Evolutionary conservation across 78 protist genomes (phyloP).

Genomic region (Dictyostelium firmibasis): DNA sequence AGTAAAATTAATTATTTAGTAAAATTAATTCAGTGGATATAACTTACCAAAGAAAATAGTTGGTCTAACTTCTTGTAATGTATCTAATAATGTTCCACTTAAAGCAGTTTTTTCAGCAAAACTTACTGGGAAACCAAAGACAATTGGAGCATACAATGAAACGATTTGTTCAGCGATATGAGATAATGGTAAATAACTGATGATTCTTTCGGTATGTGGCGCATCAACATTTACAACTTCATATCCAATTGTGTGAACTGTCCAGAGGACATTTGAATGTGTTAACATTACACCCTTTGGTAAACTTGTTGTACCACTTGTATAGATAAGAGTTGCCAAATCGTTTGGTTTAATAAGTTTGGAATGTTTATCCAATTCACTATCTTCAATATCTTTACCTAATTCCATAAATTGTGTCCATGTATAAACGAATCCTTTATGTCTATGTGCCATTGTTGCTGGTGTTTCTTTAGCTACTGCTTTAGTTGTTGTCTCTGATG

Average conservation of each 20-base stretch:
- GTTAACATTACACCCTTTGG: slow-evolving; percentile 92
- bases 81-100: slow-evolving; percentile 60
- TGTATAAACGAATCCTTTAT: slow-evolving; percentile 3
- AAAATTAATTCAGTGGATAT: too few relatives aligned
- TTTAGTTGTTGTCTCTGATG: not conserved
- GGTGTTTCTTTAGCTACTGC: not conserved
- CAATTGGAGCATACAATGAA: slow-evolving; percentile 79
- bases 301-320: slow-evolving; percentile 89
- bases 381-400: slow-evolving; percentile 34
- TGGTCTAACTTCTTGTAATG: slow-evolving; percentile 85
- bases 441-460: not conserved
- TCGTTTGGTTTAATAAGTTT: slow-evolving; percentile 29
- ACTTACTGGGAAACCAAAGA: slow-evolving; percentile 67
- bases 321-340: slow-evolving; percentile 73
- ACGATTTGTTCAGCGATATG: slow-evolving; percentile 93
- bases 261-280: slow-evolving; percentile 76
- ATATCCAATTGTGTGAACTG: slow-evolving; percentile 14
- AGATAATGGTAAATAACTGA: slow-evolving; percentile 89
- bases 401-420: slow-evolving; percentile 62
- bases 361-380: slow-evolving; percentile 4
- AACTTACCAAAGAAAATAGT: slow-evolving; percentile 73
- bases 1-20: too few relatives aligned
- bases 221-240: not conserved
- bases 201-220: slow-evolving; percentile 33
- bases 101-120: slow-evolving; percentile 87